Percentiles rank a stretch among this genome's conserved stretches.
Evolutionary conservation across 306 rosid species (phyloP).

Genomic region (Cucurbita pepo): DNA sequence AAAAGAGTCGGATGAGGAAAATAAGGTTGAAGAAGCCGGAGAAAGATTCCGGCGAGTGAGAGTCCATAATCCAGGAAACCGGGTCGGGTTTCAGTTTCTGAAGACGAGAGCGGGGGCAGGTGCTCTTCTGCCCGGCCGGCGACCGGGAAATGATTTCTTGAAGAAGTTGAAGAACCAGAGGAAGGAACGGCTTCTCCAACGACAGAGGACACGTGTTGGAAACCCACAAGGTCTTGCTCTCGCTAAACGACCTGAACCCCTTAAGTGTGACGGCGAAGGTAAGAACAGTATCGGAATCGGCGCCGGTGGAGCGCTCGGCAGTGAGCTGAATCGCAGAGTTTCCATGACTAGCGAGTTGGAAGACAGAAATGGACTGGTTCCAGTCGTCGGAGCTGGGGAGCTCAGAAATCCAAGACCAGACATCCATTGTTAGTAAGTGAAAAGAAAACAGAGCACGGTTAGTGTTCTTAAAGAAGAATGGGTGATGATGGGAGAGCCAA

Average conservation of each 20-base stretch:
- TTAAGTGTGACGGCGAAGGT: constrained; percentile 37
- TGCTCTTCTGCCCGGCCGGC: constrained; percentile 48
- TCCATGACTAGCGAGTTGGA: constrained; percentile 32
- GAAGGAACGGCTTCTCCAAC: constrained; percentile 59
- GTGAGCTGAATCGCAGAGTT: constrained; percentile 34
- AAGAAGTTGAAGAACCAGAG: constrained; percentile 66
- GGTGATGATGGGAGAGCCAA: background rate
- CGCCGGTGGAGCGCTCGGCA: constrained; percentile 37
- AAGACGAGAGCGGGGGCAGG: constrained; percentile 77
- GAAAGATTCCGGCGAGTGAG: constrained; percentile 73
- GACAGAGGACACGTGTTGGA: constrained; percentile 54
- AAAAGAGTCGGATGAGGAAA: constrained; percentile 59
- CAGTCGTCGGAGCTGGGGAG: constrained; percentile 43
- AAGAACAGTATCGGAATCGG: constrained; percentile 27
- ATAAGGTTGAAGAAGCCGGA: constrained; percentile 64
- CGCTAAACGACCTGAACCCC: constrained; percentile 33
- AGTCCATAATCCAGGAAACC: constrained; percentile 72
- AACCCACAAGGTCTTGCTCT: constrained; percentile 45
- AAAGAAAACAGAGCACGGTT: background rate
- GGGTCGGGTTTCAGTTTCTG: constrained; percentile 66
- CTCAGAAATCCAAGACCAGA: constrained; percentile 83
- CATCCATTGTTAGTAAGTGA: constrained; percentile 22
- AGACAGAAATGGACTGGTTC: constrained; percentile 31
- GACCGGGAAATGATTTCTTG: constrained; percentile 68
- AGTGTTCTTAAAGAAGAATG: background rate